Evolutionary conservation across 169 alveolate genomes (phyloP), one percentile per base, ranked within the genome.

Genomic region (Plasmodium billcollinsi): DNA sequence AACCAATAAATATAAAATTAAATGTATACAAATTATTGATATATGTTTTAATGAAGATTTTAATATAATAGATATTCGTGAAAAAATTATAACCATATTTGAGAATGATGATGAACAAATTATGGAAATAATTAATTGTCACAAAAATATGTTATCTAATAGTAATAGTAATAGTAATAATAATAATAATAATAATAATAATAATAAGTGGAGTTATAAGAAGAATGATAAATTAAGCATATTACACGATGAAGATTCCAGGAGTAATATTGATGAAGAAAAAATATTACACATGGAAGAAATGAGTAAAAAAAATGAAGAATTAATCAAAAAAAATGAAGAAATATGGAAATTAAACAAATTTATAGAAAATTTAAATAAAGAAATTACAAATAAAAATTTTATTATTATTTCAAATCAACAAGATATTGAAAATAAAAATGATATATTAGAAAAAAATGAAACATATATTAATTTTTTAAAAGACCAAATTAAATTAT

Each of bases 271-370:
- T 20, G 85, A 80, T 2, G 73, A 69, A 33, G 90, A 80, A 18
- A 80, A 69, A 56, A 26, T 80, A n/a, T 45, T 58, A 43, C 90
- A 80, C 26, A 69, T 80, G 5, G 90, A 80, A 80, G 90, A 80
- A 69, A 80, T 80, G 83, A 80, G 90, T 62, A 80, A 80, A 69
- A 80, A 80, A 45, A 80, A 80, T 43, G 90, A 80, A 54, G 90
- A 80, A 45, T 62, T 80, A 12, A 80, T 80, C 2, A 69, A 80
- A 18, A 80, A 80, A 58, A 80, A 80, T 80, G 90, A 80, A 56
- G 85, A 80, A 69, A 80, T 80, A 54, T 80, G 90, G 90, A 80
- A 80, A 39, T 39, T 80, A 49, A 80, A 80, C 50, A 80, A 80
- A 80, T 80, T 54, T 43, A 80, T 80, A 18, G 90, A 80, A 80